Base-by-base conservation (phyloP, 176 grass and related monocot genomes). In the Hyparrhenia diplandra region DNA sequence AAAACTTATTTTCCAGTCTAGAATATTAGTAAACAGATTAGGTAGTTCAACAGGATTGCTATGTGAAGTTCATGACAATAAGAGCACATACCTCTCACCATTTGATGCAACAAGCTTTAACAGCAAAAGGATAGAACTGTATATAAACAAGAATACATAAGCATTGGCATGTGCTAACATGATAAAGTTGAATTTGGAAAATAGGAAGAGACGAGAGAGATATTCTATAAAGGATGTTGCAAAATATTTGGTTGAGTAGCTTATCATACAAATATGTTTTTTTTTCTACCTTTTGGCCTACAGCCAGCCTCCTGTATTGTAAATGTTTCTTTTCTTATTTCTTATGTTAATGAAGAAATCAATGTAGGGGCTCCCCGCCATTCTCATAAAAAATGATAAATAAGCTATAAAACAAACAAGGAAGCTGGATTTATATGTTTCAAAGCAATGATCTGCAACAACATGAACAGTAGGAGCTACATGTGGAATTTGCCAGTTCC, bases 91-190 rank as follows among this genome's bases (percentile, higher is more conserved):
- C 95, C 88, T 94, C 78, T 92, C 88, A 75, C 92, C 95, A 85
- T 94, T 94, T 85, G 92, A 98, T 87, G 91, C 95, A 83, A 94
- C 86, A 67, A 98, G 71, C 87, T 98, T 98, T 71, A 98, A 75
- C 13, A 98, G 78, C 82, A 98, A 85, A n/a, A 21, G 95, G 95
- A 68, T 92, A 98, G 61, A 98, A 98, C 95, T 98, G 88, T 61
- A 71, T 57, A 81, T 64, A 68, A 58, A 87, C 13, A 94, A 58
- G 58, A 78, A 27, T 23, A 69, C 17, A 49, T 9, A 83, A 75
- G 36, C 61, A 83, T 79, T 35, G 42, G 32, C 52, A 82, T n/a
- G 18, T 71, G 34, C 36, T 88, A 21, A 36, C 80, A 87, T 36
- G 4, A 16, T 55, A 8, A 55, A 11, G 47, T 67, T 45, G 54